These are phyloP conservation scores for Exophiala spinifera DNA, from an alignment of 2,329 filamentous ascomycete species.

Conservation along the genomic window DNA sequence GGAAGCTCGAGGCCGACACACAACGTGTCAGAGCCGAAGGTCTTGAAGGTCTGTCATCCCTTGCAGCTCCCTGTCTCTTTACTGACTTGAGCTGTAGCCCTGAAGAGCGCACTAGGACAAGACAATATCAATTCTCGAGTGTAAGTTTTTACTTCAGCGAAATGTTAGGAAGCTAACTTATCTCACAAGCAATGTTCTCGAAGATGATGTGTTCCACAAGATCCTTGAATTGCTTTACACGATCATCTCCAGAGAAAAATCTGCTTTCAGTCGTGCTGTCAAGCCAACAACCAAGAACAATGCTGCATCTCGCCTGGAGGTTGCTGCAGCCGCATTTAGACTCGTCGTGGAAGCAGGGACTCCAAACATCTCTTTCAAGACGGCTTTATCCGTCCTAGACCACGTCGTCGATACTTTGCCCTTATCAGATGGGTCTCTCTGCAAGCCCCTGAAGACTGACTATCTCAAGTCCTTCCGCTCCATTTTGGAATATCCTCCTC, in stretches of 20 bases:
- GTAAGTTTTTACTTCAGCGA: too few species aligned
- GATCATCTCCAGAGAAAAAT: conserved; percentile 67
- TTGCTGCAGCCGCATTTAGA: conserved; percentile 69
- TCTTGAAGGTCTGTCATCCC: conserved; percentile 42
- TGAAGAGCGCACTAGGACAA: conserved; percentile 56
- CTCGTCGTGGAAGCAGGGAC: conserved; percentile 68
- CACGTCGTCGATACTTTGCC: conserved; percentile 76
- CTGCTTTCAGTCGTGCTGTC: conserved; percentile 55
- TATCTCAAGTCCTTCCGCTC: conserved; percentile 73
- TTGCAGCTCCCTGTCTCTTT: not conserved
- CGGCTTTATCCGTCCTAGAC: conserved; percentile 72
- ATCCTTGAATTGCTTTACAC: conserved; percentile 79
- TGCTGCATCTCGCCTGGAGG: conserved; percentile 58
- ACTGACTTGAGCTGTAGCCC: conserved; percentile 38
- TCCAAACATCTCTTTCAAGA: conserved; percentile 68
- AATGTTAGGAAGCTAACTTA: not conserved
- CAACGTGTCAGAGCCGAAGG: conserved; percentile 37
- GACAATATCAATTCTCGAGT: conserved; percentile 38
- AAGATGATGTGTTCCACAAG: conserved; percentile 74
- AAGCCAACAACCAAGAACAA: conserved; percentile 51
- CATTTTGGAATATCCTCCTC: conserved; percentile 69
- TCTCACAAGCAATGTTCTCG: conserved; percentile 46
- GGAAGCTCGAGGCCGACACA: conserved; percentile 35
- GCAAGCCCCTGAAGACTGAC: conserved; percentile 65
- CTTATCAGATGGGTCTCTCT: conserved; percentile 59